These are phyloP conservation scores for Rhynchosporium secalis DNA, from an alignment of 2,329 filamentous ascomycete species.

Conservation along the genomic window DNA sequence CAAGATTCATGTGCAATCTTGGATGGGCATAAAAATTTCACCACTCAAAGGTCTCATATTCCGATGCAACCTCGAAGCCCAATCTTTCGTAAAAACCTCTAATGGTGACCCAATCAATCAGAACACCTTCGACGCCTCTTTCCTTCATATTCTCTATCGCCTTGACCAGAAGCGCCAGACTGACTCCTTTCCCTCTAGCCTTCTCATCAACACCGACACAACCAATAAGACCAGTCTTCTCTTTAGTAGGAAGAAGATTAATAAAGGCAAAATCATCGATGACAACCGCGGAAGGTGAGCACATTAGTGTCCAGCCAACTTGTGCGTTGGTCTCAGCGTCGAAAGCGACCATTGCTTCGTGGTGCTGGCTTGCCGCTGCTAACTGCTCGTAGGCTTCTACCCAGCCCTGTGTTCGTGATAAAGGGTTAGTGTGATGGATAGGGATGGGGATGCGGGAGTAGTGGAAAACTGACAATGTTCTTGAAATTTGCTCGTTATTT, in stretches of 20 bases:
- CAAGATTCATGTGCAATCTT: no score
- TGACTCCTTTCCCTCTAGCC: constrained; percentile 43
- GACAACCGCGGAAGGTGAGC: constrained; percentile 39
- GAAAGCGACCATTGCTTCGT: constrained; percentile 46
- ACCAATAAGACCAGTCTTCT: constrained; percentile 46
- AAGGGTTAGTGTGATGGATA: neutral
- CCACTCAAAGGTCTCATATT: constrained; percentile 41
- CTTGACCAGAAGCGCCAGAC: constrained; percentile 45
- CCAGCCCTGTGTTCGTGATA: constrained; percentile 42
- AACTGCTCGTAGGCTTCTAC: constrained; percentile 44
- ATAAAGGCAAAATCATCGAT: constrained; percentile 45
- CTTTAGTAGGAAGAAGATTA: constrained; percentile 40
- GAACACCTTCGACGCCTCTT: constrained; percentile 45
- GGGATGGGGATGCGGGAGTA: neutral
- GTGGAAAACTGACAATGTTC: constrained; percentile 38
- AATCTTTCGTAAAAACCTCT: constrained; percentile 48
- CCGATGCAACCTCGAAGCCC: constrained; percentile 44
- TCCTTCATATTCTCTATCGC: constrained; percentile 47
- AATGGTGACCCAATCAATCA: constrained; percentile 47
- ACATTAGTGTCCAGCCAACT: constrained; percentile 49
- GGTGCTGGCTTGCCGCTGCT: constrained; percentile 41
- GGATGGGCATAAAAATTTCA: constrained; percentile 2
- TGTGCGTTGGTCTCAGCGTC: constrained; percentile 41
- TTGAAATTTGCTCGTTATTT: constrained; percentile 43
- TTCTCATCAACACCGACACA: constrained; percentile 46